Percentiles rank a stretch among this genome's conserved stretches.
Evolutionary conservation across 164 flowering plant species (phyloP).

Genomic region (Aristolochia contorta): DNA sequence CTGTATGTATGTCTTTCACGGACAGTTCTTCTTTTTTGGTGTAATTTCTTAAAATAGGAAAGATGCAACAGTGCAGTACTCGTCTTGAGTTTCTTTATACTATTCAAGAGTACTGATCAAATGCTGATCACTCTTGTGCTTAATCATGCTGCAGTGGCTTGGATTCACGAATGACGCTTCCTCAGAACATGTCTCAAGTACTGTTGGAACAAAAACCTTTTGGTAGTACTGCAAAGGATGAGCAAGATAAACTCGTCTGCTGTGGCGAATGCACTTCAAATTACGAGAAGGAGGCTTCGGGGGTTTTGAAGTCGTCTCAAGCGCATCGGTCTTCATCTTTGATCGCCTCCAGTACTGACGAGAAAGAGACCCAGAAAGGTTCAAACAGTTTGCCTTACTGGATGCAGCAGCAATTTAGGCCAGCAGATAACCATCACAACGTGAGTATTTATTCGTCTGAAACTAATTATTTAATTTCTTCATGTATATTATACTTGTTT

Average conservation of each 20-base stretch:
- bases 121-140: background rate
- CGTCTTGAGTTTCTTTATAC: too few relatives aligned
- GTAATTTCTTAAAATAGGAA: too few relatives aligned
- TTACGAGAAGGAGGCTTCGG: slow-evolving; percentile 56
- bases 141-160: slow-evolving; percentile 31
- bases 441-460: slow-evolving; percentile 14
- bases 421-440: slow-evolving; percentile 28
- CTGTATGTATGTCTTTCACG: too few relatives aligned
- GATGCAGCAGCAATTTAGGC: slow-evolving; percentile 45
- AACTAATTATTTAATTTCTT: background rate
- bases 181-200: slow-evolving; percentile 22
- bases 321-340: slow-evolving; percentile 19
- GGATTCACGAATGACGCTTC: slow-evolving; percentile 30
- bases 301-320: slow-evolving; percentile 15
- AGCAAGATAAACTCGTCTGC: slow-evolving; percentile 44
- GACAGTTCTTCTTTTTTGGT: too few relatives aligned
- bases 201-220: slow-evolving; percentile 29
- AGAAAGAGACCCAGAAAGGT: slow-evolving; percentile 16
- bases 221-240: slow-evolving; percentile 22
- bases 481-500: background rate
- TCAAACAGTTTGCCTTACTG: slow-evolving; percentile 46
- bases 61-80: too few relatives aligned
- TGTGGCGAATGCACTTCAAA: slow-evolving; percentile 61
- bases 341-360: slow-evolving; percentile 9
- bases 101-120: too few relatives aligned